Base-by-base conservation (phyloP, 176 grass and related monocot species). In the Urochloa ruziziensis region DNA sequence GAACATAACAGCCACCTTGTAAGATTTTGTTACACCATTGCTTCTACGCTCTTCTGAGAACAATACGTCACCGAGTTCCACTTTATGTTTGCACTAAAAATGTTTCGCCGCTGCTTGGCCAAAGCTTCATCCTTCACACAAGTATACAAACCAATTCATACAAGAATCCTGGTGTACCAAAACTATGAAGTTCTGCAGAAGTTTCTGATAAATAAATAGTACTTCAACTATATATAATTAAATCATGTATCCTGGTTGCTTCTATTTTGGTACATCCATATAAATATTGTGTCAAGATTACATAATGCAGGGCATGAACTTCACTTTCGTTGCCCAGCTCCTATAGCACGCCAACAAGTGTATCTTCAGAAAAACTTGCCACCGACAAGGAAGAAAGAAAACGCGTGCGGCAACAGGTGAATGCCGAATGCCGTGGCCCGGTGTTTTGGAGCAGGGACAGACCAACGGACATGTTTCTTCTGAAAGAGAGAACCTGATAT, bases 61-160 rank as follows among this genome's bases (percentile, higher is more conserved):
- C n/a, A n/a, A n/a, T n/a, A n/a, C n/a, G n/a, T n/a, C n/a, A n/a
- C n/a, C n/a, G n/a, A n/a, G 15, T 7, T 6, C 7, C 4, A 40
- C 10, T 40, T 40, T 40, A 56, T 17, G 8, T 49, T 49, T 49
- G n/a, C 46, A 42, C 10, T 13, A 3, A 47, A 47, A 14, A 47
- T 15, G 15, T 47, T 47, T 47, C 12, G 8, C 12, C 12, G 10
- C 12, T 3, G 74, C 70, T 85, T 85, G 84, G 67, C 72, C 71
- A 52, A 93, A 93, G 81, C 91, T 88, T 84, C 65, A 58, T 51
- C 78, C 84, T 81, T 81, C 57, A 60, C 47, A 57, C 79, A 70
- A 77, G 69, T 48, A 48, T 3, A 86, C 78, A 73, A 80, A n/a
- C n/a, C 79, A 6, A 61, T 84, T 61, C 8, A 14, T 61, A 29